Evolutionary conservation across 2,329 filamentous ascomycete species (phyloP), one percentile per base, ranked within the genome.

Genomic region (Fusarium concolor): DNA sequence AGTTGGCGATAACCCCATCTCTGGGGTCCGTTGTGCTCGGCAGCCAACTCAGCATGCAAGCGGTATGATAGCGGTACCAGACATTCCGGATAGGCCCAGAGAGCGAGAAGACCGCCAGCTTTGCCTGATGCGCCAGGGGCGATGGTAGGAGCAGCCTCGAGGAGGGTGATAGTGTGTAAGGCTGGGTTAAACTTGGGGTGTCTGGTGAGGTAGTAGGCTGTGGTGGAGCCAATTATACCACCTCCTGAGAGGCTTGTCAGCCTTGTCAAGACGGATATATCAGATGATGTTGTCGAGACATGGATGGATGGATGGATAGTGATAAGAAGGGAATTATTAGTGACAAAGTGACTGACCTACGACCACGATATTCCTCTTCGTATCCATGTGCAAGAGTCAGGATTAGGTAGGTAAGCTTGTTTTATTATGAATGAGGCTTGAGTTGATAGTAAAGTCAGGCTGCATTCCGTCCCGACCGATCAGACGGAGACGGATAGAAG

Each of bases 81-180:
- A 73, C 87, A 90, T 58, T 83, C 84, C 0, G 96, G 96, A 75
- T 97, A 97, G 1, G 95, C 96, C 94, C 95, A 98, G 17, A 94
- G 83, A 2, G 90, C 96, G 22, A 99, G 85, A 6, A 99, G 84
- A 2, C 96, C 96, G 17, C 96, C 96, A 1, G 96, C 95, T 81
- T 97, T 98, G 39, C 96, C 96, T 10, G 94, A 97, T 37, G 96
- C 95, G 24, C 92, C 95, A n/a, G 93, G 89, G 9, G 96, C 96
- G 68, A 98, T 90, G 43, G 89, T 85, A 20, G 90, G 86, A 5
- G 89, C 89, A 1, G 96, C 94, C 83, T 99, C 96, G 55, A 98
- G 85, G 29, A 99, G 84, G 2, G 92, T 97, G 73, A 98, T 90
- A 53, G 85, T 90, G 77, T 97, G 92, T 53, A 87, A 86, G 22